Percentiles rank a stretch among this genome's conserved stretches.
Evolutionary conservation across 1,284 basidiomycete genomes (phyloP).

Genomic region (Athelia sp.): DNA sequence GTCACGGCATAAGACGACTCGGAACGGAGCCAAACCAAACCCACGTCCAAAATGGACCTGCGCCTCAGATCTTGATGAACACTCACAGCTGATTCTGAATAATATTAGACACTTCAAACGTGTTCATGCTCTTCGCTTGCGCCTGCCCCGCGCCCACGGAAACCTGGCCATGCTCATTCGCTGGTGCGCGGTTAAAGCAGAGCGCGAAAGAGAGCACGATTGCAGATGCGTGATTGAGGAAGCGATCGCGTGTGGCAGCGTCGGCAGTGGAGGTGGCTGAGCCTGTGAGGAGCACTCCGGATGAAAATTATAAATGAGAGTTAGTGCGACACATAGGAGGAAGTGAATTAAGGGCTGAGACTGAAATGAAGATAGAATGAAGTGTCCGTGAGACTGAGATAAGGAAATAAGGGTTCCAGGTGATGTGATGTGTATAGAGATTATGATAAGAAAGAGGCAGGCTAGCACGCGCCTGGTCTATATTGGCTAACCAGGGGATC

Average conservation of each 20-base stretch:
- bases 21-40: background rate
- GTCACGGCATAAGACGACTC: too few species aligned
- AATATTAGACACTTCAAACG: conserved; percentile 64
- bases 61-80: conserved; percentile 23
- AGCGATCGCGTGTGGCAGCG: conserved; percentile 66
- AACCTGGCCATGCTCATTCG: conserved; percentile 45
- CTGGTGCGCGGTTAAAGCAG: conserved; percentile 67
- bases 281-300: conserved; percentile 75
- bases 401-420: too few species aligned
- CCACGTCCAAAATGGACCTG: conserved; percentile 4
- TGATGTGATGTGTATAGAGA: too few species aligned
- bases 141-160: conserved; percentile 49
- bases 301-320: conserved; percentile 74
- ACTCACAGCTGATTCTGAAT: conserved; percentile 47
- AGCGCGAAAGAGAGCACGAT: conserved; percentile 62
- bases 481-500: conserved; percentile 18
- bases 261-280: conserved; percentile 62
- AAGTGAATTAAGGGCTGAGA: too few species aligned
- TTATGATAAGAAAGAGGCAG: conserved; percentile 2
- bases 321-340: too few species aligned
- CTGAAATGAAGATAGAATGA: too few species aligned
- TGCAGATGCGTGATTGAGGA: conserved; percentile 57
- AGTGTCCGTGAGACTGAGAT: too few species aligned
- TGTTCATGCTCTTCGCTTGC: conserved; percentile 46
- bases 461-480: conserved; percentile 30